Evolutionary conservation across 306 rosid species (phyloP).

Genomic region (Oxytropis ochrocephala): DNA sequence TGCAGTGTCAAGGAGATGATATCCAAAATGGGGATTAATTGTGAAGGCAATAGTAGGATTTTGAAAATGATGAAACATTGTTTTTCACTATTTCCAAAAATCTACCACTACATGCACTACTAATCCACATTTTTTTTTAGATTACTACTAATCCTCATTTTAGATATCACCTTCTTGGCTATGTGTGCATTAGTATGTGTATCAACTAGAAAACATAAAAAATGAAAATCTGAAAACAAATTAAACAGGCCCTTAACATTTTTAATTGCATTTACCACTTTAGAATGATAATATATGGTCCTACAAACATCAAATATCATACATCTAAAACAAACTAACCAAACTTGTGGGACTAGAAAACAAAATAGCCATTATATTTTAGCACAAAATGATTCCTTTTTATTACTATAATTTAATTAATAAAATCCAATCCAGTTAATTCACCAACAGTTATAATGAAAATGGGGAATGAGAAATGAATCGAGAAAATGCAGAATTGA

Average conservation of each 20-base stretch:
- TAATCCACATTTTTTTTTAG: too few relatives aligned
- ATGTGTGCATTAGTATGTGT: too few relatives aligned
- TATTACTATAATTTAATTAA: neutral
- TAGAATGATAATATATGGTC: neutral
- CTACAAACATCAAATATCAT: neutral
- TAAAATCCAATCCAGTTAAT: neutral
- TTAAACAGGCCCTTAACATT: neutral
- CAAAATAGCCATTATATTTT: neutral
- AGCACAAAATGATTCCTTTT: neutral
- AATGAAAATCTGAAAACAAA: too few relatives aligned
- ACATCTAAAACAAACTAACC: conserved; percentile 1
- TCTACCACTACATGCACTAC: too few relatives aligned
- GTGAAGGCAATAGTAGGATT: too few relatives aligned
- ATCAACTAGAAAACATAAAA: too few relatives aligned
- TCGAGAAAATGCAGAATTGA: conserved; percentile 13
- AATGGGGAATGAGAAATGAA: neutral
- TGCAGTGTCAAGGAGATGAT: too few relatives aligned
- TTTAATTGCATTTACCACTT: neutral
- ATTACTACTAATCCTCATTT: too few relatives aligned
- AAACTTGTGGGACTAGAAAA: neutral
- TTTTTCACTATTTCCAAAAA: too few relatives aligned
- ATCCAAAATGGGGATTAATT: too few relatives aligned
- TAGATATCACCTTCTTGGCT: too few relatives aligned
- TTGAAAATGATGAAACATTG: too few relatives aligned
- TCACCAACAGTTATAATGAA: neutral